These are phyloP conservation scores for Claviceps capensis DNA, from an alignment of 2,329 filamentous ascomycete species.

Conservation along the genomic window DNA sequence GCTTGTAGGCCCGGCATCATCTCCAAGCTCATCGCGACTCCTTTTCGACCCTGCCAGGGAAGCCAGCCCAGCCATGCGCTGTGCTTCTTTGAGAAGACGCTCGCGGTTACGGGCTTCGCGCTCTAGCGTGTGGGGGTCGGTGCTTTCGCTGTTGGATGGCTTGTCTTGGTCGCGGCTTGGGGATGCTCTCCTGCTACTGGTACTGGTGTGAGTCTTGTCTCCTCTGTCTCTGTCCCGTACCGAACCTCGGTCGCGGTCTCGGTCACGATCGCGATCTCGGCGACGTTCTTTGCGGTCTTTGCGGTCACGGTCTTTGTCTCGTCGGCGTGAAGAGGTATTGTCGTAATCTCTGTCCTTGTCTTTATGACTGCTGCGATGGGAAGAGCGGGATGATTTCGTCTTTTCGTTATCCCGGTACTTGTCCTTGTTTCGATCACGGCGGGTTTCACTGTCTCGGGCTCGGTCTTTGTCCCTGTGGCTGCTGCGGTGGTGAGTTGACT, in stretches of 20 bases:
- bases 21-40: constrained; percentile 30
- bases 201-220: constrained; percentile 15
- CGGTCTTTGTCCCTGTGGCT: constrained; percentile 44
- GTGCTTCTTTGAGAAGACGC: constrained; percentile 53
- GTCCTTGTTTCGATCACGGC: constrained; percentile 30
- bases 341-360: constrained; percentile 29
- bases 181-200: constrained; percentile 22
- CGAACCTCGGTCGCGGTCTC: constrained; percentile 8
- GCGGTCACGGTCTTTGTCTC: constrained; percentile 22
- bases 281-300: constrained; percentile 24
- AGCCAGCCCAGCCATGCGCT: constrained; percentile 44
- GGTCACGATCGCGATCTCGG: constrained; percentile 19
- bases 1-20: constrained; percentile 18
- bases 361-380: constrained; percentile 21
- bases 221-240: constrained; percentile 18
- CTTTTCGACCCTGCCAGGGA: constrained; percentile 35
- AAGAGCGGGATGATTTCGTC: constrained; percentile 25
- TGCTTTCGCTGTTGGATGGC: constrained; percentile 13
- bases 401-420: constrained; percentile 30
- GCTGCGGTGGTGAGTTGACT: constrained; percentile 36
- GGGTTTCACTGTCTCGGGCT: constrained; percentile 35
- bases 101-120: constrained; percentile 54
- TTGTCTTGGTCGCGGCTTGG: constrained; percentile 23
- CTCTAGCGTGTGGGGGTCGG: constrained; percentile 55
- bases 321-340: constrained; percentile 15